phyloP scores from a whole-genome alignment of 2,329 filamentous ascomycete species.

The Sporothrix curviconia region DNA sequence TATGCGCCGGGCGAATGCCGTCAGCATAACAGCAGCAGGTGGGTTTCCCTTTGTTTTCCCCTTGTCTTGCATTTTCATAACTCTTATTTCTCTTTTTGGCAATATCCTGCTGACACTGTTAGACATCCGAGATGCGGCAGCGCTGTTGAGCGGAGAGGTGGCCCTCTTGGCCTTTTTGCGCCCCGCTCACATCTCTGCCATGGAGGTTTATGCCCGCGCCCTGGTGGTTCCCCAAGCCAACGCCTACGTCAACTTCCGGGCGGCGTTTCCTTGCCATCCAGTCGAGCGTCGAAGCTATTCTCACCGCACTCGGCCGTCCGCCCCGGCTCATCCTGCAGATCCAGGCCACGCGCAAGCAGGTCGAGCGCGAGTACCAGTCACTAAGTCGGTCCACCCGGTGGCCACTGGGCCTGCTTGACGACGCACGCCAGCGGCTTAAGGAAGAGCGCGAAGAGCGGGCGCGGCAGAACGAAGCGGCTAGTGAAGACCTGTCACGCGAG shows the following conservation, averaged over 20 bases:
- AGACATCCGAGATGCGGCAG: conserved; percentile 64
- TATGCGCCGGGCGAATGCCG: conserved; percentile 68
- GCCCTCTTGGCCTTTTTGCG: conserved; percentile 62
- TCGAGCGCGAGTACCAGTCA: conserved; percentile 71
- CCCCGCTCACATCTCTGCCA: conserved; percentile 57
- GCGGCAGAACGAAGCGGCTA: conserved; percentile 60
- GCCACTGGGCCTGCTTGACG: conserved; percentile 78
- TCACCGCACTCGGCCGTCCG: conserved; percentile 72
- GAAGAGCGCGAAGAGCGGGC: conserved; percentile 81
- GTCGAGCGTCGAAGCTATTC: conserved; percentile 73
- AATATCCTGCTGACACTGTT: neutral
- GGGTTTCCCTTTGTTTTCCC: conserved; percentile 23
- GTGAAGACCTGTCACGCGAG: conserved; percentile 70
- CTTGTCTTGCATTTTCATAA: neutral
- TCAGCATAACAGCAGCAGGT: conserved; percentile 60
- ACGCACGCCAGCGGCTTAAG: conserved; percentile 73
- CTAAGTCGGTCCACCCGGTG: conserved; percentile 69
- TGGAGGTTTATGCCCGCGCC: conserved; percentile 64
- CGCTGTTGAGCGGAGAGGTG: conserved; percentile 39
- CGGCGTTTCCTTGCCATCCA: conserved; percentile 73
- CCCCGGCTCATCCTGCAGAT: conserved; percentile 72
- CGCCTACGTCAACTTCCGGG: conserved; percentile 67
- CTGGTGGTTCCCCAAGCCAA: conserved; percentile 63
- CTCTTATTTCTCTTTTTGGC: neutral
- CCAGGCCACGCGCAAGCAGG: conserved; percentile 62